Conservation (phyloP, 768 basidiomycete genomes). For the Pisolithus orientalis region DNA sequence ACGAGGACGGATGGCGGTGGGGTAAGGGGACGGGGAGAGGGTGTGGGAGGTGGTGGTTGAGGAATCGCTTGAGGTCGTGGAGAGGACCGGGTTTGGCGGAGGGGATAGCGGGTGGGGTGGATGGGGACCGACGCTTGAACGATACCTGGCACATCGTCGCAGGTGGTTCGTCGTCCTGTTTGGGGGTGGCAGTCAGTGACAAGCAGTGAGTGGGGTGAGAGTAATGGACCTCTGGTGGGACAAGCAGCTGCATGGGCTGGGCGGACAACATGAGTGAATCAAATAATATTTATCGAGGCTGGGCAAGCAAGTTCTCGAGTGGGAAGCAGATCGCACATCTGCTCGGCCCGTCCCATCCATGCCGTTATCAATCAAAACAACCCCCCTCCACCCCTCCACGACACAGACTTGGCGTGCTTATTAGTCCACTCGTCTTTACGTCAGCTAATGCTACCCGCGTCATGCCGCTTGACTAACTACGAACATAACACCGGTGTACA, state of each 20-base stretch:
- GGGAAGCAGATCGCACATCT: not conserved
- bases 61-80: conserved; percentile 90
- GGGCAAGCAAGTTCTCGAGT: not conserved
- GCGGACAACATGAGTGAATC: conserved; percentile 29
- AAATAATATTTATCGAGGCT: no score
- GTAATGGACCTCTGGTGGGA: not conserved
- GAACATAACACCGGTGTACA: no score
- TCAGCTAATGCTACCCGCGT: no score
- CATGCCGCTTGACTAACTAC: no score
- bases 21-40: conserved; percentile 29
- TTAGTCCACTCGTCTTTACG: no score
- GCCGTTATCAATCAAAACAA: not conserved
- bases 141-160: not conserved
- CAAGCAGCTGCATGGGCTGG: conserved; percentile 30
- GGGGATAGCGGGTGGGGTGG: not conserved
- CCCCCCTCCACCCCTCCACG: not conserved
- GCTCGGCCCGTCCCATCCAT: conserved; percentile 7
- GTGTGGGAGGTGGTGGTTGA: conserved; percentile 85
- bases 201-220: not conserved
- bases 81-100: conserved; percentile 57
- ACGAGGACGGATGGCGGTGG: conserved; percentile 18
- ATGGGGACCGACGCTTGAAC: not conserved
- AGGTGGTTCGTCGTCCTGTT: conserved; percentile 10
- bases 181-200: conserved; percentile 6
- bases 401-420: no score